Percentiles rank a stretch among this genome's conserved stretches.
Evolutionary conservation across 768 basidiomycete species (phyloP).

Genomic region (Mycena vitilis): DNA sequence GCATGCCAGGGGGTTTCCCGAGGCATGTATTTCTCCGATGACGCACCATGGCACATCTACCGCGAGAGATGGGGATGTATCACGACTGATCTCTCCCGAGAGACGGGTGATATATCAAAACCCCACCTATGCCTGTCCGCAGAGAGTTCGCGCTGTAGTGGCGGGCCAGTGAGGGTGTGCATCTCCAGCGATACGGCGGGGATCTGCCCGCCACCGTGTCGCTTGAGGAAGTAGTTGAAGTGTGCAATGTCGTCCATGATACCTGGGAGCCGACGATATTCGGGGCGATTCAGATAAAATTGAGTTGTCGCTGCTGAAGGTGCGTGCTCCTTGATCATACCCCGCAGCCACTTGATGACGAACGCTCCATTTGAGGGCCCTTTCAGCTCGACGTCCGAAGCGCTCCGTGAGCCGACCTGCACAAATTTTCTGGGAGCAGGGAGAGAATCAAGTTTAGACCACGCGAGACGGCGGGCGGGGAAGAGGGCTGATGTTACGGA

Average conservation of each 20-base stretch:
- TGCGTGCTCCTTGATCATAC: background rate
- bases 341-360: background rate
- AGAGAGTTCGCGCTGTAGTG: background rate
- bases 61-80: too few species aligned
- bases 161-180: background rate
- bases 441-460: background rate
- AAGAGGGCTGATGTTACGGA: background rate
- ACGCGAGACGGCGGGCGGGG: background rate
- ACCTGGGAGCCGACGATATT: background rate
- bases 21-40: too few species aligned
- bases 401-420: too few species aligned
- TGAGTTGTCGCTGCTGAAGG: background rate
- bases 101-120: too few species aligned
- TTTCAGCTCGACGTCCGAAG: slow-evolving; percentile 1
- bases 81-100: too few species aligned
- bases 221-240: slow-evolving; percentile 23
- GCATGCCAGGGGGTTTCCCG: too few species aligned
- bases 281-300: background rate
- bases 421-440: background rate
- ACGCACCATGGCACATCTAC: too few species aligned
- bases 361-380: background rate
- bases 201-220: background rate
- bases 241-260: slow-evolving; percentile 11
- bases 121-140: background rate
- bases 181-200: slow-evolving; percentile 7